Base-by-base conservation (phyloP, 306 rosid species). In the Astragalus glycyphyllos region DNA sequence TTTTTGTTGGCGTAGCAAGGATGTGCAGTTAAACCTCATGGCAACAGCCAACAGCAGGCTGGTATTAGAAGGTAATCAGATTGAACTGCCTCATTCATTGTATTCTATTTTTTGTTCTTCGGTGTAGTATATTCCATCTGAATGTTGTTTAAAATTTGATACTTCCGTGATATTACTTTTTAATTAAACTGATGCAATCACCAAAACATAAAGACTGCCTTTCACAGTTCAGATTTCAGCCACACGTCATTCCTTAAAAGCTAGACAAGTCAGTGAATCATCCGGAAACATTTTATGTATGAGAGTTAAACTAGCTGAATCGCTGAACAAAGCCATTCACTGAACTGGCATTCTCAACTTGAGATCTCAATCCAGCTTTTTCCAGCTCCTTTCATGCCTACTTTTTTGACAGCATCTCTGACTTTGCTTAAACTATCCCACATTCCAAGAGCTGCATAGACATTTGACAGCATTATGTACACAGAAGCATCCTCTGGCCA, bases 331-430 rank as follows among this genome's bases (percentile, higher is more conserved):
- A 55, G 20, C 58, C 81, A 66, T 44, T 34, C n/a, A 17, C 48
- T 71, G 66, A 58, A 60, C 73, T 74, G 58, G 75, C 35, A 63
- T 68, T 68, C 74, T 88, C 86, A 88, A 69, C 78, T 74, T 46
- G 85, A 65, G 75, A 82, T 80, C 84, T 88, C 93, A 73, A 93
- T 87, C 97, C 98, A 92, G 81, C 97, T 90, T 84, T 84, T 88
- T 57, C 97, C 98, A 46, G 86, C 91, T 74, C 69, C 78, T 83
- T 86, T 90, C 26, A 56, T 65, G 14, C 96, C 90, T 49, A 85
- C 71, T 65, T 77, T 78, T 77, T 74, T 86, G 11, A 75, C 79
- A 73, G 86, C 74, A 72, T 77, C 83, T 76, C 96, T 88, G 9
- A 81, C 84, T 83, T 82, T 68, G 82, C 92, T 79, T 57, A 85